A percentile compares a stretch with the other conserved stretches of the same genome.
Evolutionary conservation across 148 eudicot genomes (phyloP).

Genomic region (Spergularia bocconei): DNA sequence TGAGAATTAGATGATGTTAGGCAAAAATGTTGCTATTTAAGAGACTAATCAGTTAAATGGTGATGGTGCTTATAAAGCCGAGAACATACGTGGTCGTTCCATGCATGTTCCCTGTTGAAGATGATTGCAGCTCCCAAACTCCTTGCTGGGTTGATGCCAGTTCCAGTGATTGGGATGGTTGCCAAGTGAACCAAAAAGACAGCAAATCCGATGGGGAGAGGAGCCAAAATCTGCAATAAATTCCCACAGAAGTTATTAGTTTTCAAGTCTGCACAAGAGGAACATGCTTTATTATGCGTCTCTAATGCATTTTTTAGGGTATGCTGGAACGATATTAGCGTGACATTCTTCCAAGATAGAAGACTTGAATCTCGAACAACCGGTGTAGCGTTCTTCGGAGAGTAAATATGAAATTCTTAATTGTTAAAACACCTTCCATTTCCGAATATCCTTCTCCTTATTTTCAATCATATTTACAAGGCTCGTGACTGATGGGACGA

Average conservation of each 20-base stretch:
- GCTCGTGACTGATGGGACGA: no score
- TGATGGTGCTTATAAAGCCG: not conserved
- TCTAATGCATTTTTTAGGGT: not conserved
- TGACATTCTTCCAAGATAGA: not conserved
- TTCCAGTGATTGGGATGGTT: slow-evolving; percentile 57
- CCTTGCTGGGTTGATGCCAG: slow-evolving; percentile 59
- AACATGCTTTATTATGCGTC: no score
- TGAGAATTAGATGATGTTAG: not conserved
- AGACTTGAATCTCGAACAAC: not conserved
- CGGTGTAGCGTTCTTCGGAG: no score
- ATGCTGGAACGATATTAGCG: not conserved
- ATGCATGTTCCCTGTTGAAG: slow-evolving; percentile 40
- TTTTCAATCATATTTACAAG: no score
- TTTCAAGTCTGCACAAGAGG: no score
- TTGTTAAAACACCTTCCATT: no score
- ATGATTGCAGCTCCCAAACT: slow-evolving; percentile 56
- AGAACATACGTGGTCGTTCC: slow-evolving; percentile 44
- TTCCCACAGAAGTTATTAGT: not conserved
- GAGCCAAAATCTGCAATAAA: slow-evolving; percentile 43
- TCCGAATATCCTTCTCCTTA: no score
- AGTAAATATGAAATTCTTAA: no score
- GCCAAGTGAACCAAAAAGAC: slow-evolving; percentile 56
- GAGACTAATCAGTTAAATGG: not conserved
- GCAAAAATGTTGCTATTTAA: not conserved
- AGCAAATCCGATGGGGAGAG: slow-evolving; percentile 56